A percentile compares a stretch with the other conserved stretches of the same genome.
phyloP scores from a whole-genome alignment of 148 eudicot genomes.

The Vaccinium vitisidaea region DNA sequence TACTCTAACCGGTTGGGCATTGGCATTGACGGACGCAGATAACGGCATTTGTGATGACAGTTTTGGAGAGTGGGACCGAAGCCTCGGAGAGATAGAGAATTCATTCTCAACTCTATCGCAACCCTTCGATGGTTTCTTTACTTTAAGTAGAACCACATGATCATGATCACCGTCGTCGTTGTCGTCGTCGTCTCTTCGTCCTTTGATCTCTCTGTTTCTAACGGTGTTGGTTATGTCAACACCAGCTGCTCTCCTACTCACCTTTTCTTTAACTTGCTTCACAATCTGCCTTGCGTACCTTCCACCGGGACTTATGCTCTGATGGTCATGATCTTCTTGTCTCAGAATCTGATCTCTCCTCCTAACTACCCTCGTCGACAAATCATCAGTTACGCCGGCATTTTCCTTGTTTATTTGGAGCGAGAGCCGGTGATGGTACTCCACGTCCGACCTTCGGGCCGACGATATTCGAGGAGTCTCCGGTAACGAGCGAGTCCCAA shows the following conservation, averaged over 20 bases:
- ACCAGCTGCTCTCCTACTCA: constrained; percentile 55
- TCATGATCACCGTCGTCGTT: background rate
- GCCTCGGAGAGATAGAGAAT: too few relatives aligned
- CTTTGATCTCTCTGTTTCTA: constrained; percentile 31
- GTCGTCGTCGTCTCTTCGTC: constrained; percentile 21
- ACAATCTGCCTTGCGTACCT: constrained; percentile 60
- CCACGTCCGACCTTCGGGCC: constrained; percentile 41
- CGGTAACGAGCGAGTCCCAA: constrained; percentile 30
- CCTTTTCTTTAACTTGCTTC: constrained; percentile 68
- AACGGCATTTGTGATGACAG: constrained; percentile 5
- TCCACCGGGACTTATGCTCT: constrained; percentile 41
- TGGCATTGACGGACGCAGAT: background rate
- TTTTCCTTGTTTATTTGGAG: constrained; percentile 66
- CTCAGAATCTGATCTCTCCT: constrained; percentile 27
- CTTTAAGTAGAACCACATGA: constrained; percentile 35
- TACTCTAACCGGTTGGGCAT: background rate
- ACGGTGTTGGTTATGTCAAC: constrained; percentile 62
- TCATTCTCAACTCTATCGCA: background rate
- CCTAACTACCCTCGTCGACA: constrained; percentile 3
- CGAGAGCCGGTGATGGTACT: constrained; percentile 47
- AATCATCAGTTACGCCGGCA: constrained; percentile 22
- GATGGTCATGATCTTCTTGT: constrained; percentile 29
- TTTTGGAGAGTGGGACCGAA: constrained; percentile 18
- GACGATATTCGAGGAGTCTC: constrained; percentile 45
- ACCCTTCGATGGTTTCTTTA: constrained; percentile 34